Evolutionary conservation across 176 grass and related monocot genomes (phyloP).

Genomic region (Cocos nucifera): DNA sequence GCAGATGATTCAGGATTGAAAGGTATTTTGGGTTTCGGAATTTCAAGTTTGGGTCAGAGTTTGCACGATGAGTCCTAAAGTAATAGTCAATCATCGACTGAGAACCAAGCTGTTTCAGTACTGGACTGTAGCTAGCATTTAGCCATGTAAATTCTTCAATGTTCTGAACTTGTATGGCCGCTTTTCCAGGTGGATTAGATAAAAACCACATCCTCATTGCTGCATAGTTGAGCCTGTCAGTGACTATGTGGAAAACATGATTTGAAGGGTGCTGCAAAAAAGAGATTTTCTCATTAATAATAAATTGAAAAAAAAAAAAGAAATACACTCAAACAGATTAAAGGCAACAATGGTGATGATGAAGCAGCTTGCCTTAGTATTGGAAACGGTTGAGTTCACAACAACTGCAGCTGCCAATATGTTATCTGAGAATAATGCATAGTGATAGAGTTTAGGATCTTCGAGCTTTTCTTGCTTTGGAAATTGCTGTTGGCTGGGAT

Average conservation of each 20-base stretch:
- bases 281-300: background rate
- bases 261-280: constrained; percentile 5
- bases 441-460: constrained; percentile 15
- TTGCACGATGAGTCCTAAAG: constrained; percentile 3
- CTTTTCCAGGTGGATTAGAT: constrained; percentile 13
- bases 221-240: constrained; percentile 4
- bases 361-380: constrained; percentile 7
- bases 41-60: constrained; percentile 5
- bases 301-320: background rate
- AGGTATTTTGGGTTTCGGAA: constrained; percentile 11
- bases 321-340: too few relatives aligned
- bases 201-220: constrained; percentile 15
- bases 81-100: constrained; percentile 10
- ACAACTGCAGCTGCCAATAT: constrained; percentile 9
- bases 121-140: constrained; percentile 12
- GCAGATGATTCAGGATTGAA: constrained; percentile 9
- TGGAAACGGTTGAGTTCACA: constrained; percentile 3
- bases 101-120: constrained; percentile 9
- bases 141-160: constrained; percentile 16
- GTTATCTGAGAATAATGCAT: constrained; percentile 17
- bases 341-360: background rate
- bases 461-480: background rate
- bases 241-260: constrained; percentile 15
- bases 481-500: background rate
- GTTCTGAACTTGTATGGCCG: constrained; percentile 1